phyloP scores from a whole-genome alignment of 345 rosid genomes.

The Laguncularia racemosa region DNA sequence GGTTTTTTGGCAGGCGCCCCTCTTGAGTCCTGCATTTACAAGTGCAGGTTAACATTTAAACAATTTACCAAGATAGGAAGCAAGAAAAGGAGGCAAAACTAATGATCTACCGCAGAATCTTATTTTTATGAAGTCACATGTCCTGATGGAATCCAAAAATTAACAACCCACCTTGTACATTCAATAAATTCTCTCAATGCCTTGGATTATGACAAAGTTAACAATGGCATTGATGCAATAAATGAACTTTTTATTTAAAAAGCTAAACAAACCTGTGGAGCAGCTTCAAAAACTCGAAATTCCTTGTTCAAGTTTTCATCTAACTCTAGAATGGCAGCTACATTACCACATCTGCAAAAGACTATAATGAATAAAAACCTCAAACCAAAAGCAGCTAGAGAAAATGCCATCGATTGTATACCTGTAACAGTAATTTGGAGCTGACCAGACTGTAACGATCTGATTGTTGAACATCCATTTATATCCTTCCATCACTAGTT shows the following conservation, averaged over 20 bases:
- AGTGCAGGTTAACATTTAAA: neutral
- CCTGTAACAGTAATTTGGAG: slow-evolving; percentile 99
- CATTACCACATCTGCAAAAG: slow-evolving; percentile 79
- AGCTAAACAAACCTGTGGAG: slow-evolving; percentile 60
- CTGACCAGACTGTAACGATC: slow-evolving; percentile 99
- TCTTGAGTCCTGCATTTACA: slow-evolving; percentile 69
- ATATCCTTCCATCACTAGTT: slow-evolving; percentile 97
- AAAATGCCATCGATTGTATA: slow-evolving; percentile 14
- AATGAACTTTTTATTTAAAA: neutral
- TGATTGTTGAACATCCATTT: slow-evolving; percentile 95
- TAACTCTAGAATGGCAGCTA: slow-evolving; percentile 88
- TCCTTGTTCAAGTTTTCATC: slow-evolving; percentile 73
- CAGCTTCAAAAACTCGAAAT: slow-evolving; percentile 95
- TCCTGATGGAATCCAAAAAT: too few relatives aligned
- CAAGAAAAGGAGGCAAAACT: neutral
- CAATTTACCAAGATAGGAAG: neutral
- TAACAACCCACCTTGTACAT: too few relatives aligned
- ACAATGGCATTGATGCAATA: neutral
- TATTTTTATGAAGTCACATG: too few relatives aligned
- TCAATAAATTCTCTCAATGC: too few relatives aligned
- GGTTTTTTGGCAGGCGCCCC: slow-evolving; percentile 84
- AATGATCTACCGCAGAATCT: too few relatives aligned
- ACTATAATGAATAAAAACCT: slow-evolving; percentile 6
- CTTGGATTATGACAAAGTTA: too few relatives aligned
- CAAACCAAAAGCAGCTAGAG: slow-evolving; percentile 4